Conservation (phyloP, 352 stramenopile genomes). For the Phytophthora pseudosyringae region DNA sequence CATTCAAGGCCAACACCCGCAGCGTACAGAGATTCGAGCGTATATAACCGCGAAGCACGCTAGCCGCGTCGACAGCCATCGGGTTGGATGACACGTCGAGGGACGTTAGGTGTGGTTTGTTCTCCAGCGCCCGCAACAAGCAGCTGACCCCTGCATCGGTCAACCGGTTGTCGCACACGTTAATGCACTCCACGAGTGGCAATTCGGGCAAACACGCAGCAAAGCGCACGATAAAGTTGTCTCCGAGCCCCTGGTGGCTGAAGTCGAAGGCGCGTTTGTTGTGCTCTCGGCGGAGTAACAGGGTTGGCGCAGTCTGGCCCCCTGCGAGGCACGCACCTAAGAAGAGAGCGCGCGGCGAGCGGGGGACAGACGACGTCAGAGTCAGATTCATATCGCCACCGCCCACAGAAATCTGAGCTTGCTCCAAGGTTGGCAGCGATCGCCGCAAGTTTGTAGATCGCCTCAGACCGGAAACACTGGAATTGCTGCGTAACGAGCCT, state of each 20-base stretch:
- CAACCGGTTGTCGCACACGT: constrained; percentile 64
- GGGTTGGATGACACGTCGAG: constrained; percentile 73
- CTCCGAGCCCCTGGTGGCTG: constrained; percentile 66
- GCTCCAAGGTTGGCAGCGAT: constrained; percentile 21
- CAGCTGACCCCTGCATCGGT: constrained; percentile 57
- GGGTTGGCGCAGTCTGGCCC: constrained; percentile 47
- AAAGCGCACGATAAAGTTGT: constrained; percentile 69
- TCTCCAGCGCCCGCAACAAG: constrained; percentile 63
- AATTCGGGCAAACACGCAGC: constrained; percentile 63
- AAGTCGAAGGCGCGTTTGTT: constrained; percentile 58
- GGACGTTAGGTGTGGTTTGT: constrained; percentile 67
- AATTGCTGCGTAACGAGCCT: constrained; percentile 23
- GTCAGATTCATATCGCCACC: constrained; percentile 2
- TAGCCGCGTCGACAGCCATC: constrained; percentile 51
- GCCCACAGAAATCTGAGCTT: constrained; percentile 28
- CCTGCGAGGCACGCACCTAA: constrained; percentile 55
- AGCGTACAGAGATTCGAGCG: constrained; percentile 68
- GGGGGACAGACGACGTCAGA: constrained; percentile 29
- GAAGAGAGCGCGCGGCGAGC: constrained; percentile 61
- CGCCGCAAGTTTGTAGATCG: constrained; percentile 11
- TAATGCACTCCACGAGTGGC: constrained; percentile 71
- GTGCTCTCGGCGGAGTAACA: constrained; percentile 54
- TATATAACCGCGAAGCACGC: constrained; percentile 64
- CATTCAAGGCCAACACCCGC: constrained; percentile 57
- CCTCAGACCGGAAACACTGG: constrained; percentile 10